Evolutionary conservation across 306 rosid genomes (phyloP).

Genomic region (Rosa lucieae): DNA sequence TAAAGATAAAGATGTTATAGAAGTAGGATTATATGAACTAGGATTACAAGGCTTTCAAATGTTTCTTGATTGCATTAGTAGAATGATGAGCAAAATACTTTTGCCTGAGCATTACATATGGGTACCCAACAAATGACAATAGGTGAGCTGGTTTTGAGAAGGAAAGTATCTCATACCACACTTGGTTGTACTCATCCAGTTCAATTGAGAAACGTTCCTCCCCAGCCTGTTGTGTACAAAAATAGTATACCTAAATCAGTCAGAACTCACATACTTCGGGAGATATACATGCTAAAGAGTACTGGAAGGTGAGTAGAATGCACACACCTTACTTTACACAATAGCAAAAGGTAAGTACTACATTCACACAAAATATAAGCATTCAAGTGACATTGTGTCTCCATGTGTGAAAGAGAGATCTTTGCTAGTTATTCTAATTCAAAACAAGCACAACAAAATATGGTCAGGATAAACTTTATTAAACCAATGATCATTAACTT

Average conservation of each 20-base stretch:
- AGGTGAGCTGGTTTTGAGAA: conserved; percentile 83
- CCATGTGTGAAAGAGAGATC: background rate
- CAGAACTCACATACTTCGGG: background rate
- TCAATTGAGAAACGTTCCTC: conserved; percentile 88
- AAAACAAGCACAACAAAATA: background rate
- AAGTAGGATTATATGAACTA: conserved; percentile 17
- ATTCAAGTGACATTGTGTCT: background rate
- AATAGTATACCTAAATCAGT: conserved; percentile 10
- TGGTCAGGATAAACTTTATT: background rate
- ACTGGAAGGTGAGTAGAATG: background rate
- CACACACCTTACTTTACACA: background rate
- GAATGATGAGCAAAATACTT: conserved; percentile 81
- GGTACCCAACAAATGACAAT: conserved; percentile 74
- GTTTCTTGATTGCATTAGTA: conserved; percentile 55
- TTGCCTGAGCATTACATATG: conserved; percentile 82
- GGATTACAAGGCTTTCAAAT: conserved; percentile 43
- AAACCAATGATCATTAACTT: background rate
- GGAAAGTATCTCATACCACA: conserved; percentile 93
- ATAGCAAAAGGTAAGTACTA: background rate
- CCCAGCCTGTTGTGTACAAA: conserved; percentile 63
- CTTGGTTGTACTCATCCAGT: conserved; percentile 80
- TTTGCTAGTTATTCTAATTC: background rate
- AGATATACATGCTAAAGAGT: background rate
- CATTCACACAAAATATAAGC: background rate
- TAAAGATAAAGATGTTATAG: background rate